phyloP scores from a whole-genome alignment of 305 asterid genomes.

The Coffea humblotiana region DNA sequence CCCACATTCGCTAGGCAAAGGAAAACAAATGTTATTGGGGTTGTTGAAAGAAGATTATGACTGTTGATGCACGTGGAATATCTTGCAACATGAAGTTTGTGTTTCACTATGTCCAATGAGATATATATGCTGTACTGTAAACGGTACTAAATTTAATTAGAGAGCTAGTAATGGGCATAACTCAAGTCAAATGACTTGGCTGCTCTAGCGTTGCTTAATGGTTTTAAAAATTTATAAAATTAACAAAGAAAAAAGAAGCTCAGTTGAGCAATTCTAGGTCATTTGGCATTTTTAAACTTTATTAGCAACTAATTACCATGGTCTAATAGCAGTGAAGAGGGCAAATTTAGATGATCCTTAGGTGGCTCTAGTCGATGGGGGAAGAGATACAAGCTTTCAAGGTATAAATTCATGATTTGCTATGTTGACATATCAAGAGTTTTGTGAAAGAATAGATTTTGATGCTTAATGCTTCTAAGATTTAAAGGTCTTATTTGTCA shows the following conservation, averaged over 20 bases:
- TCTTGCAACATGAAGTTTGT: neutral
- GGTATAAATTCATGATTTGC: neutral
- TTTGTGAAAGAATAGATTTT: neutral
- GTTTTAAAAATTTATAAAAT: neutral
- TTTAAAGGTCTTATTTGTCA: neutral
- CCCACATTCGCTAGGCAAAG: neutral
- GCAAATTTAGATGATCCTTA: neutral
- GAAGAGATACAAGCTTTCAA: neutral
- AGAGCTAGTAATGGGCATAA: too few relatives aligned
- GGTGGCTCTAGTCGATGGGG: neutral
- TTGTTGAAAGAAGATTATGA: neutral
- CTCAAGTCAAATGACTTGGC: conserved; percentile 2
- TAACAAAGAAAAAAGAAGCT: neutral
- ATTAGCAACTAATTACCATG: neutral
- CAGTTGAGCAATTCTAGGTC: neutral
- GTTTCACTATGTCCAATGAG: neutral
- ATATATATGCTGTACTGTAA: neutral
- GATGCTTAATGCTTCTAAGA: neutral
- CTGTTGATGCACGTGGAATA: neutral
- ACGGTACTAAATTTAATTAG: neutral
- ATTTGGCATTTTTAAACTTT: neutral
- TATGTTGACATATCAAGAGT: neutral
- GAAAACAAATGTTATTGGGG: neutral
- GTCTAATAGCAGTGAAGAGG: neutral
- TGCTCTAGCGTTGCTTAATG: neutral